Conservation (phyloP, 805 yeast species). For the Peterozyma toletana region DNA sequence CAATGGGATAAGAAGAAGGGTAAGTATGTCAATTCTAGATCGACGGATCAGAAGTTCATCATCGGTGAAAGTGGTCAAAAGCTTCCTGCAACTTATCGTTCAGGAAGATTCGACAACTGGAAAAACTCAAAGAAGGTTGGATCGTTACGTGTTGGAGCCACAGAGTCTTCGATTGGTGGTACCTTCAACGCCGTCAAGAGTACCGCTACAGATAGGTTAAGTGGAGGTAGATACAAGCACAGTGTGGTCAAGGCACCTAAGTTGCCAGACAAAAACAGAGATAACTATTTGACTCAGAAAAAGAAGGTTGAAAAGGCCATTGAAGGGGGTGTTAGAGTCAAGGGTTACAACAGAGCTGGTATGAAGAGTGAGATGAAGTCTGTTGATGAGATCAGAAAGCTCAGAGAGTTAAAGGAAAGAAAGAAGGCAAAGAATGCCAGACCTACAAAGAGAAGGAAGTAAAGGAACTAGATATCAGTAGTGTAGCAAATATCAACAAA, state of each 20-base stretch:
- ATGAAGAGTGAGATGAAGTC: constrained; percentile 53
- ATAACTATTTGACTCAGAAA: constrained; percentile 77
- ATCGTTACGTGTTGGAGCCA: constrained; percentile 44
- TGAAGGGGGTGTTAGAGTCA: constrained; percentile 65
- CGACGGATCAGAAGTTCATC: constrained; percentile 79
- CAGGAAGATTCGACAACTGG: constrained; percentile 94
- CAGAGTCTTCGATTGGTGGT: constrained; percentile 29
- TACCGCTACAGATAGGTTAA: constrained; percentile 18
- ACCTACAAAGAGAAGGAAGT: constrained; percentile 41
- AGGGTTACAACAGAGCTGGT: constrained; percentile 51
- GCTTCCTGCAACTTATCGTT: constrained; percentile 84
- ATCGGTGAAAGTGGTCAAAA: constrained; percentile 92
- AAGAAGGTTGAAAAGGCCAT: constrained; percentile 75
- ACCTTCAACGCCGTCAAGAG: constrained; percentile 24
- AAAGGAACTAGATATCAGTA: constrained; percentile 13
- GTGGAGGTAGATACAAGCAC: constrained; percentile 60
- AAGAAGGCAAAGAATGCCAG: constrained; percentile 81
- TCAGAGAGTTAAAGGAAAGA: constrained; percentile 62
- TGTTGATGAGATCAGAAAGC: constrained; percentile 72
- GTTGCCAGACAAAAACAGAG: constrained; percentile 85
- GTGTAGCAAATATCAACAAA: too few relatives aligned
- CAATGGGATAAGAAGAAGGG: constrained; percentile 94
- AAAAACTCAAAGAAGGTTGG: constrained; percentile 58
- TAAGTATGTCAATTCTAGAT: constrained; percentile 74
- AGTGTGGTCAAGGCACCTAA: constrained; percentile 73